Percentiles rank a stretch among this genome's conserved stretches.
These are phyloP conservation scores for Lachnellula suecica DNA, from an alignment of 2,329 filamentous ascomycete species.

Conservation along the genomic window DNA sequence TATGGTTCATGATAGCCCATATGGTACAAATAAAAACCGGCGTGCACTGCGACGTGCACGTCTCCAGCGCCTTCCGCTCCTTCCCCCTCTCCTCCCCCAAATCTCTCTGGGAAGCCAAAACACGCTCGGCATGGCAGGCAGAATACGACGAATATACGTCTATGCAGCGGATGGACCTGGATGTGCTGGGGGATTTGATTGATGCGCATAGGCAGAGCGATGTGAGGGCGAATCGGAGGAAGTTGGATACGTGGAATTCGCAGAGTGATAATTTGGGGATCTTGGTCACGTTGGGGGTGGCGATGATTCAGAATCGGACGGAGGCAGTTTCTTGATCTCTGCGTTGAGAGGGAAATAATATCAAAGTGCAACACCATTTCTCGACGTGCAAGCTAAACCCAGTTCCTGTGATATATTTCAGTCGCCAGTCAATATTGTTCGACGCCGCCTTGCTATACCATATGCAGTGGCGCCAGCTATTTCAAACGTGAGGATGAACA, in stretches of 20 bases:
- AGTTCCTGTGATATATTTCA: too few species aligned
- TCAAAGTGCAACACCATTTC: too few species aligned
- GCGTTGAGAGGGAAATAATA: too few species aligned
- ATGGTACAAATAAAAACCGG: constrained; percentile 7
- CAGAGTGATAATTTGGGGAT: constrained; percentile 1
- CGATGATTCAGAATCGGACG: not conserved
- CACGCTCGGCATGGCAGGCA: constrained; percentile 2
- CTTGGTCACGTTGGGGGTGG: not conserved
- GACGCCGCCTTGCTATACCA: too few species aligned
- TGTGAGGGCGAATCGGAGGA: not conserved
- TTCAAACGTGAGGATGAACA: too few species aligned
- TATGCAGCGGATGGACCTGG: not conserved
- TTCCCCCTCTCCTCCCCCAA: constrained; percentile 6
- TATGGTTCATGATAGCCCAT: constrained; percentile 10
- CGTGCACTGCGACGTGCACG: not conserved
- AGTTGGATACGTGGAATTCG: constrained; percentile 11
- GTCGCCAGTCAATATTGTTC: too few species aligned
- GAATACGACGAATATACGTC: constrained; percentile 7
- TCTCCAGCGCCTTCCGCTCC: not conserved
- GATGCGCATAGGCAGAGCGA: constrained; percentile 1
- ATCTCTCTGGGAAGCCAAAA: constrained; percentile 11
- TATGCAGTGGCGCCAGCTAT: too few species aligned
- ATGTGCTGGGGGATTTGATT: constrained; percentile 4
- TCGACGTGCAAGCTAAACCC: too few species aligned
- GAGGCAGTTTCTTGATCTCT: not conserved